Evolutionary conservation across 2,329 filamentous ascomycete genomes (phyloP), one percentile per base, ranked within the genome.

Genomic region (Pestalotiopsis fici): DNA sequence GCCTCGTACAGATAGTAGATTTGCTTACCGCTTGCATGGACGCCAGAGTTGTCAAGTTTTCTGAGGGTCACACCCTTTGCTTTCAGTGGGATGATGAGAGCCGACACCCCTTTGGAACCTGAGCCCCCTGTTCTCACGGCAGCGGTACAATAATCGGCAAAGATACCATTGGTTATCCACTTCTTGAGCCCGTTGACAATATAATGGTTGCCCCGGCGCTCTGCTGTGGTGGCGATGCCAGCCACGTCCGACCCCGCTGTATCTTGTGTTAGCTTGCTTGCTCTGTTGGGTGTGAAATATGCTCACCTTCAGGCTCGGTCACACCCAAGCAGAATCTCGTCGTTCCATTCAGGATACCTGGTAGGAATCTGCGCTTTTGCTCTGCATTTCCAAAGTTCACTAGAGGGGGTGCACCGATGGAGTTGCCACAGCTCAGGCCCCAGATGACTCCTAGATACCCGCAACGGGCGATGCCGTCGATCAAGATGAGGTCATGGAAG

Each of bases 161-260:
- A 79, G 11, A 86, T 83, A 37, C 81, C 85, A 59, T 87, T 87
- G 1, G 88, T 90, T 68, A 90, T 90, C 87, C 87, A 89, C 74
- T 89, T 89, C 78, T 91, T 90, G 57, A 84, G 83, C 1, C 88
- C 88, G 66, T 89, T 89, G 6, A 90, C 86, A 57, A 89, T 74
- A 70, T 89, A 90, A 1, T 76, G 59, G 11, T 59, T 37, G 6
- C 70, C 69, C 21, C 71, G 68, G 25, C 69, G 18, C 13, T 62
- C 59, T 11, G 71, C 69, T 23, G 69, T 68, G 4, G 69, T 70
- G 35, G 67, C 54, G 11, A 72, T 62, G 39, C 67, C 67, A 12
- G 64, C 65, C 3, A 72, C 71, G 47, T 72, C 71, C 1, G 69
- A 70, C 3, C 71, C 71, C 7, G 71, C 71, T 6, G 3, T n/a